phyloP scores from a whole-genome alignment of 345 rosid species.

The Bruguiera sexangula region DNA sequence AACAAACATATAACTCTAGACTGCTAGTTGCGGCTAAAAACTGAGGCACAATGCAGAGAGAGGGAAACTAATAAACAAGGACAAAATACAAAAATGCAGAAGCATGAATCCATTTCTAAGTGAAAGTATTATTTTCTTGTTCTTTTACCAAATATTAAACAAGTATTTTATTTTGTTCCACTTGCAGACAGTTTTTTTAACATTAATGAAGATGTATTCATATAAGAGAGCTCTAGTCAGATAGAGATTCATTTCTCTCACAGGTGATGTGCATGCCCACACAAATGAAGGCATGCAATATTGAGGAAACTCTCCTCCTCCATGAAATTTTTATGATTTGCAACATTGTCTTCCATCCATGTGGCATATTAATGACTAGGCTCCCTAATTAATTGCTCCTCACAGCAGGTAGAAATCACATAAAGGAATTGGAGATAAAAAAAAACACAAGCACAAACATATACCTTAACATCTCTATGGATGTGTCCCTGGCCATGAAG shows the following conservation, averaged over 20 bases:
- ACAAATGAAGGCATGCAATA: not conserved
- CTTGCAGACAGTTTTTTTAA: no score
- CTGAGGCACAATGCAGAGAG: not conserved
- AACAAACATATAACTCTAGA: not conserved
- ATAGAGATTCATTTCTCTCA: not conserved
- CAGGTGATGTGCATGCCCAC: not conserved
- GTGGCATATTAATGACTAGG: not conserved
- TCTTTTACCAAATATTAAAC: no score
- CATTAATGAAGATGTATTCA: not conserved
- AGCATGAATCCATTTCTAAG: not conserved
- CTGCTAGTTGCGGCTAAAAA: not conserved
- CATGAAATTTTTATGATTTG: not conserved
- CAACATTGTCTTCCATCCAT: not conserved
- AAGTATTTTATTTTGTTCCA: no score
- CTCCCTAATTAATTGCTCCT: not conserved
- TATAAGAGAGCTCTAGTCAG: not conserved
- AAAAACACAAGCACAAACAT: not conserved
- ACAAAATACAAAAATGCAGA: not conserved
- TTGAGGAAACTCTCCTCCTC: not conserved
- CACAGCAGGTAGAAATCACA: not conserved
- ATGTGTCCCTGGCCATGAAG: slow-evolving; percentile 93
- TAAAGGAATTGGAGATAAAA: not conserved
- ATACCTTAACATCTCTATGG: slow-evolving; percentile 97
- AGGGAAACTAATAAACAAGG: not conserved
- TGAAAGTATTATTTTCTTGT: no score